Evolutionary conservation across 106 monocot species (phyloP), one percentile per base, ranked within the genome.

Genomic region (Cymbidium sinense): DNA sequence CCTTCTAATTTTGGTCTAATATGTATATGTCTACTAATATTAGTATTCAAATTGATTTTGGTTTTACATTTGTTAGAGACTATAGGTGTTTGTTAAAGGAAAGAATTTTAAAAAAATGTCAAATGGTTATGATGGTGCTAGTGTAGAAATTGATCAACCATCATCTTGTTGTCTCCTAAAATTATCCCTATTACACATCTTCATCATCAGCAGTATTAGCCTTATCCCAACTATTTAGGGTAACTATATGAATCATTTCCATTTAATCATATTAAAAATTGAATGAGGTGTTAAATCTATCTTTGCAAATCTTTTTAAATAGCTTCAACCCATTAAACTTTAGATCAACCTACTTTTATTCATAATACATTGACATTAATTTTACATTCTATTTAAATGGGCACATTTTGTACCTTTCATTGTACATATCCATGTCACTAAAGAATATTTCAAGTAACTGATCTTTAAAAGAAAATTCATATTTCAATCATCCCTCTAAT

Each of bases 151-250:
- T 47, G 47, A 47, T 13, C 47, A 47, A 47, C 23, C n/a, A 4
- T 58, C 4, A 23, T 58, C n/a, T n/a, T 1, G 20, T 58, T n/a
- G 20, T n/a, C 20, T n/a, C 58, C 58, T 58, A 31, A 29, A 67
- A 67, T 67, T 67, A 12, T 30, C 67, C 67, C 4, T 4, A 67
- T 67, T 31, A 13, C 31, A 17, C 10, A 29, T 67, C 13, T 0
- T 67, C 67, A 67, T 67, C 25, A 67, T 67, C 67, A 67, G 25
- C 37, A n/a, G 37, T 4, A 64, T 67, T 67, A 67, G 31, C 33
- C 13, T 33, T 30, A 29, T 67, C 13, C 15, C 2, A 17, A 15
- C 2, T 30, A 67, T 67, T 31, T 67, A 31, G 9, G 28, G 9
- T 3, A 13, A 1, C 28, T 31, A 23, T 33, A 67, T 31, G n/a